Percentiles rank a stretch among this genome's conserved stretches.
Conservation (phyloP, 345 rosid species). For the Luvunga scandens region DNA sequence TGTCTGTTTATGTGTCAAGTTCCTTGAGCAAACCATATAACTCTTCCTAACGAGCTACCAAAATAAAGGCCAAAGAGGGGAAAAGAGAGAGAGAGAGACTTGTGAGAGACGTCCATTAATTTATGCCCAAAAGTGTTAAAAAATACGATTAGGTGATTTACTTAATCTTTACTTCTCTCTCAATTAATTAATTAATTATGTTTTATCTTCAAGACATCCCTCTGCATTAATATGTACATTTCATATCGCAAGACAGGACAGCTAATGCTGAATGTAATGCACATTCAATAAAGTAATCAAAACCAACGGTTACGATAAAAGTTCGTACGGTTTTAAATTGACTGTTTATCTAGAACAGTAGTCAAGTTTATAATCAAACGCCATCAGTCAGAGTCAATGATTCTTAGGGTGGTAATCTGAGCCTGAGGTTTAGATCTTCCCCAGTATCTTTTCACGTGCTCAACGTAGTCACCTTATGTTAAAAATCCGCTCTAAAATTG, state of each 20-base stretch:
- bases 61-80: not conserved
- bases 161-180: slow-evolving; percentile 2
- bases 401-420: not conserved
- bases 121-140: not conserved
- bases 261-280: not conserved
- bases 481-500: too few relatives aligned
- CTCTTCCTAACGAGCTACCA: not conserved
- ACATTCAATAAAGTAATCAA: not conserved
- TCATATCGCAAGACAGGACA: not conserved
- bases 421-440: not conserved
- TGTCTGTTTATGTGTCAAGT: not conserved
- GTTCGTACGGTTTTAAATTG: not conserved
- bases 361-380: not conserved
- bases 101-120: not conserved
- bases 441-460: not conserved
- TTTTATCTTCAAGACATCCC: not conserved
- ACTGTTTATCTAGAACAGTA: not conserved
- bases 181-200: not conserved
- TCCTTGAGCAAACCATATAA: not conserved
- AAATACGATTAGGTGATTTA: slow-evolving; percentile 5
- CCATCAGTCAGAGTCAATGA: not conserved
- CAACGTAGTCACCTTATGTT: too few relatives aligned
- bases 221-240: not conserved
- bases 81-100: too few relatives aligned
- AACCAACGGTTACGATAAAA: slow-evolving; percentile 8